Percentiles rank a stretch among this genome's conserved stretches.
These are phyloP conservation scores for Penicillium freii DNA, from an alignment of 2,329 filamentous ascomycete species.

Conservation along the genomic window DNA sequence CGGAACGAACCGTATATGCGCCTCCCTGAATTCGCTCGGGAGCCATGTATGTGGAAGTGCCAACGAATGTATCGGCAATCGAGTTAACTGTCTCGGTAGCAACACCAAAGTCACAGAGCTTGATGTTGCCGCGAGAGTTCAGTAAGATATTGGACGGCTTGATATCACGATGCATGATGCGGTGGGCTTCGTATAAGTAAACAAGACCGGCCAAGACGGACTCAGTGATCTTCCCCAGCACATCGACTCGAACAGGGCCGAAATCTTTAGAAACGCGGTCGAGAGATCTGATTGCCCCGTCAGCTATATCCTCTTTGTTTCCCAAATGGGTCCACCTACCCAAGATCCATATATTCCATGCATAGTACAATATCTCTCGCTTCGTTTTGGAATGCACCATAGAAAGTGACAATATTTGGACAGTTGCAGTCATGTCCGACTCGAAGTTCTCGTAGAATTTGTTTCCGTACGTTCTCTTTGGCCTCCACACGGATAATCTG, in stretches of 20 bases:
- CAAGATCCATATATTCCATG: constrained; percentile 99
- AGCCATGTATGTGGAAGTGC: constrained; percentile 98
- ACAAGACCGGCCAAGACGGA: constrained; percentile 89
- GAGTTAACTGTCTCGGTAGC: constrained; percentile 97
- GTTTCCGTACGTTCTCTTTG: constrained; percentile 93
- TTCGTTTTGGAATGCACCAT: constrained; percentile 94
- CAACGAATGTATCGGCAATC: constrained; percentile 96
- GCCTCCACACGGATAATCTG: constrained; percentile 97
- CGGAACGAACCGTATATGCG: constrained; percentile 95
- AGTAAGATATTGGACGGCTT: constrained; percentile 97
- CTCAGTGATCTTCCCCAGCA: constrained; percentile 95
- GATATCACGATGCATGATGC: constrained; percentile 99
- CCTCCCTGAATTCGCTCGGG: constrained; percentile 96
- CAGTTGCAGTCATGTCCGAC: constrained; percentile 99
- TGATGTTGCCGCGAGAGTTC: constrained; percentile 91
- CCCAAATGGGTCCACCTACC: constrained; percentile 60
- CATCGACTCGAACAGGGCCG: constrained; percentile 90
- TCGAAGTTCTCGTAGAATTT: constrained; percentile 93
- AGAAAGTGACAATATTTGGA: constrained; percentile 95
- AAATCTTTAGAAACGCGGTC: constrained; percentile 94
- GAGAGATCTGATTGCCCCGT: constrained; percentile 63
- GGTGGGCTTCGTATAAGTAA: constrained; percentile 91
- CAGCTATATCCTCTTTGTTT: constrained; percentile 15
- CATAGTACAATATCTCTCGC: constrained; percentile 98
- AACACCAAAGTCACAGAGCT: constrained; percentile 98